Conservation (phyloP, 768 basidiomycete genomes). For the Steccherinum ochraceum region DNA sequence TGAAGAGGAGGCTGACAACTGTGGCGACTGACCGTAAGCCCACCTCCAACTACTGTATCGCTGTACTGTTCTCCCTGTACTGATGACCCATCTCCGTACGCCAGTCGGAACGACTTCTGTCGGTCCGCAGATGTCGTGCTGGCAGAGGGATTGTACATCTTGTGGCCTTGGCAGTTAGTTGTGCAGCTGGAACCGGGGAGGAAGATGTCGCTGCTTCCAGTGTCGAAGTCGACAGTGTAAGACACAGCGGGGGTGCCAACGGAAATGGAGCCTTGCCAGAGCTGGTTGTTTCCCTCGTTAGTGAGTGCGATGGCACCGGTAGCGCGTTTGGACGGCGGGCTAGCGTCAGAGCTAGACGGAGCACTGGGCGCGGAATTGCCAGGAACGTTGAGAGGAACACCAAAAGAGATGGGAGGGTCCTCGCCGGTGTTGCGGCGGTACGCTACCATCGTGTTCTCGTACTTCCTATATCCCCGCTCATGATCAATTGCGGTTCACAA, state of each 20-base stretch:
- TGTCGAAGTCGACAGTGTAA: conserved; percentile 36
- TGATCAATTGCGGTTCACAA: background rate
- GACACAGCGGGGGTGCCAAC: conserved; percentile 31
- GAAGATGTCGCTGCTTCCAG: conserved; percentile 25
- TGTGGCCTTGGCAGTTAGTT: conserved; percentile 20
- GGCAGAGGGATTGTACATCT: conserved; percentile 20
- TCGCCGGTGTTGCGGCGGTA: conserved; percentile 40
- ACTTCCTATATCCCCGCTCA: conserved; percentile 29
- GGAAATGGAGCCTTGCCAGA: conserved; percentile 31
- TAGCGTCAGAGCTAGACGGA: background rate
- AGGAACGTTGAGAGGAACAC: conserved; percentile 5
- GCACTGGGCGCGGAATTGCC: conserved; percentile 7
- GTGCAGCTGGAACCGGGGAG: conserved; percentile 21
- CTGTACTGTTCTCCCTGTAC: conserved; percentile 34
- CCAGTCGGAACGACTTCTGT: conserved; percentile 22
- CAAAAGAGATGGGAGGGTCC: conserved; percentile 26
- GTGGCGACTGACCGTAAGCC: conserved; percentile 15
- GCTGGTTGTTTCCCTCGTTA: conserved; percentile 19
- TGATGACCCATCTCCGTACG: conserved; percentile 32
- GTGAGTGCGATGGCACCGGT: conserved; percentile 12
- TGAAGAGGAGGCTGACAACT: too few relatives aligned
- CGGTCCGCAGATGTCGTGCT: conserved; percentile 27
- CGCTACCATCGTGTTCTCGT: conserved; percentile 33
- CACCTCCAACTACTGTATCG: conserved; percentile 38
- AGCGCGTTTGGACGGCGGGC: conserved; percentile 2